Evolutionary conservation across 805 yeast genomes (phyloP).

Genomic region (Saccharomyces kudriavzevii): DNA sequence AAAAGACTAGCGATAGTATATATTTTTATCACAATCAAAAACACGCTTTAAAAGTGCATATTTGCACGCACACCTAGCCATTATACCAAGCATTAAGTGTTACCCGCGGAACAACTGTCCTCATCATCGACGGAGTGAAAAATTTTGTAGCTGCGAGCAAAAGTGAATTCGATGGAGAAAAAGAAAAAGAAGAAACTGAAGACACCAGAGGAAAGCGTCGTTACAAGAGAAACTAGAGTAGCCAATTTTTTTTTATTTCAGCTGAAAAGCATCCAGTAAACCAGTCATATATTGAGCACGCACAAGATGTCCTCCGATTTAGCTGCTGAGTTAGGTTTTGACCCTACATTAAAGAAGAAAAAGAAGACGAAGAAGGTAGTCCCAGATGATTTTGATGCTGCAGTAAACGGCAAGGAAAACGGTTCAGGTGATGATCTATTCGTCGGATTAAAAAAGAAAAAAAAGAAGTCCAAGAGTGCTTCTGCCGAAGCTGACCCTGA

Average conservation of each 20-base stretch:
- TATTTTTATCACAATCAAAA: neutral
- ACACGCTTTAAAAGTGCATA: neutral
- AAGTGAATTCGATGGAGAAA: neutral
- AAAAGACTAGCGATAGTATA: neutral
- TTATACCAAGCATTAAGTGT: too few species aligned
- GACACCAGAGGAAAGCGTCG: neutral
- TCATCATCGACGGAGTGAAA: slow-evolving; percentile 1
- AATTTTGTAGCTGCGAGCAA: neutral
- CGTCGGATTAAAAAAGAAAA: slow-evolving; percentile 76
- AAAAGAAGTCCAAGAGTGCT: slow-evolving; percentile 55
- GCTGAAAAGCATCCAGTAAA: neutral
- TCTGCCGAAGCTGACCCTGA: slow-evolving; percentile 25
- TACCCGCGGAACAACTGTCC: neutral
- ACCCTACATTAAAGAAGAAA: slow-evolving; percentile 69
- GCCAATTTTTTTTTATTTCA: slow-evolving; percentile 1
- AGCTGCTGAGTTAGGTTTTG: slow-evolving; percentile 49
- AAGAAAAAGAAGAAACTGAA: neutral
- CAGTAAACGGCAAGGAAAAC: slow-evolving; percentile 30
- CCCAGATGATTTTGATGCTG: slow-evolving; percentile 34
- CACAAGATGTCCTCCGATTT: slow-evolving; percentile 25
- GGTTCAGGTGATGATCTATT: slow-evolving; percentile 57
- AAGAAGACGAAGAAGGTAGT: slow-evolving; percentile 56
- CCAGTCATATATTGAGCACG: neutral
- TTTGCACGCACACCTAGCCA: neutral
- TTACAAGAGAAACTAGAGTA: neutral